Percentiles rank a stretch among this genome's conserved stretches.
These are phyloP conservation scores for Hordeum pubiflorum DNA, from an alignment of 202 grass and related monocot species.

Conservation along the genomic window DNA sequence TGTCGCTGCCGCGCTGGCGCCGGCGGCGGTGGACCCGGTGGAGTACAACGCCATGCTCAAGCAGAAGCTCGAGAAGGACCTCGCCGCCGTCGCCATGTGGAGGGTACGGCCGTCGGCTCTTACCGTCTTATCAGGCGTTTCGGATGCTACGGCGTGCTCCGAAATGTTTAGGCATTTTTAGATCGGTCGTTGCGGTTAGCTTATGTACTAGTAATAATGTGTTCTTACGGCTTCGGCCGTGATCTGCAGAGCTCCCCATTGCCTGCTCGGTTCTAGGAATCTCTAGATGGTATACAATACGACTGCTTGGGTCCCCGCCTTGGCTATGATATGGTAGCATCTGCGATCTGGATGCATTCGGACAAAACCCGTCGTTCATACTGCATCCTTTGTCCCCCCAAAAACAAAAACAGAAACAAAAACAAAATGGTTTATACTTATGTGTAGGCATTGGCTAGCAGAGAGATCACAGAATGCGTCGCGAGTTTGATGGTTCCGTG, in stretches of 20 bases:
- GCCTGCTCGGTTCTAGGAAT: neutral
- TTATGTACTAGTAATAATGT: neutral
- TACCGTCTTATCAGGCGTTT: neutral
- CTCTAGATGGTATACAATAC: neutral
- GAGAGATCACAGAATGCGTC: neutral
- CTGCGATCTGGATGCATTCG: neutral
- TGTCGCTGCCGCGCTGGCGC: neutral
- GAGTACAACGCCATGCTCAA: conserved; percentile 76
- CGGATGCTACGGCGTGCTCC: neutral
- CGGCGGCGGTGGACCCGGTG: conserved; percentile 38
- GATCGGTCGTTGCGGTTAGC: neutral
- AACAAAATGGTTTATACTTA: neutral
- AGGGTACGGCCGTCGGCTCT: conserved; percentile 32
- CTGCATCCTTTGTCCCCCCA: neutral
- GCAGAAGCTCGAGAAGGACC: conserved; percentile 84
- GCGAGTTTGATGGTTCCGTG: neutral
- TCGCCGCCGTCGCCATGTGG: conserved; percentile 80
- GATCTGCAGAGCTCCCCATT: neutral
- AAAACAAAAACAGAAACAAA: too few species aligned
- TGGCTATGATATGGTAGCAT: neutral
- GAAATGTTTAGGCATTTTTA: neutral
- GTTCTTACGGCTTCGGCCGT: neutral
- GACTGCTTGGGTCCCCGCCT: neutral
- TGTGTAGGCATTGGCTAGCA: neutral
- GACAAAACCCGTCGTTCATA: neutral